Evolutionary conservation across 257 asterid species (phyloP), one percentile per base, ranked within the genome.

Genomic region (Primulina eburnea): DNA sequence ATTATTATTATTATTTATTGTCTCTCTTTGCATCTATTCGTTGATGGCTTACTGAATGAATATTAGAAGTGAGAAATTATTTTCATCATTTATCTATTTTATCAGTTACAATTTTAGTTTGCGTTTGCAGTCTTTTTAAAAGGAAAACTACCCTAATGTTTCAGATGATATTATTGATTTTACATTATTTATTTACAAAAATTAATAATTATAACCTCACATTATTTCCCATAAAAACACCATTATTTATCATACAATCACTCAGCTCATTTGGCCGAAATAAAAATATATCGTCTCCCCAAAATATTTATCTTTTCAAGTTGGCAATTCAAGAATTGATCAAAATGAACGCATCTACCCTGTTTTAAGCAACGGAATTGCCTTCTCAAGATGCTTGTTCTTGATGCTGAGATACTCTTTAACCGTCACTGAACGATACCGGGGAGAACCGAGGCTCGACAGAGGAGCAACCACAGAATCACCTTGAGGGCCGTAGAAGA

Each of bases 361-460:
- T 16, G 70, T 55, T 60, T 68, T 77, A 67, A 90, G 43, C 6
- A 77, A 50, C 29, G 78, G 38, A 68, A 92, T 72, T 29, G 96
- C 86, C 77, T 82, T 77, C n/a, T 77, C 89, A 70, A 84, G 82
- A 80, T 90, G 77, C 70, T 85, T 83, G 68, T 77, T 74, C 87
- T 87, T 92, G 34, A 90, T 69, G 9, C 82, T 61, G 16, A 88
- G 55, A 58, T 78, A 92, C 72, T 92, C 97, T 52, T 80, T 92
- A 50, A 87, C 85, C 0, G 75, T 75, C 65, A 86, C 68, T 1
- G 86, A 43, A 5, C 85, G 78, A 74, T 86, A 92, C 6, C 32
- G 52, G 8, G 88, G 89, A 5, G 14, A 28, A 28, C 59, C 26
- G 38, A 40, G 62, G 71, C 68, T 68, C n/a, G 70, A 32, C 56